phyloP scores from a whole-genome alignment of 768 basidiomycete species.

The Cubamyces sp. region DNA sequence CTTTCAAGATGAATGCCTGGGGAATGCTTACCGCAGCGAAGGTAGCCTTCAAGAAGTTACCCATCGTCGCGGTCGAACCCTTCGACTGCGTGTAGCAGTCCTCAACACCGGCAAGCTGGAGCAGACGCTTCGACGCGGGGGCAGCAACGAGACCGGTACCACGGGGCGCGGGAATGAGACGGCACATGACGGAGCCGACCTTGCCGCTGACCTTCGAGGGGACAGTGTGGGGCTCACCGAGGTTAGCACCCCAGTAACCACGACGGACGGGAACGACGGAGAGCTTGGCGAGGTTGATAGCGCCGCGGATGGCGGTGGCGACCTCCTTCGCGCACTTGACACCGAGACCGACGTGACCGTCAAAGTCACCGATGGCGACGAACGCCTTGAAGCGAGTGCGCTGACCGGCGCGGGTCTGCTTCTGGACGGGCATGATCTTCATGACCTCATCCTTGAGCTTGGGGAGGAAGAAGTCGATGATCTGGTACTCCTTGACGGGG shows the following conservation, averaged over 20 bases:
- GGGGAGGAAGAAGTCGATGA: conserved; percentile 99
- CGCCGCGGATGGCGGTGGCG: conserved; percentile 98
- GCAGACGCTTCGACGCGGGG: conserved; percentile 93
- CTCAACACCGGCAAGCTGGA: conserved; percentile 97
- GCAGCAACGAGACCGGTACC: conserved; percentile 99
- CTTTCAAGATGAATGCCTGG: neutral
- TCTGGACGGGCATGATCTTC: conserved; percentile 99
- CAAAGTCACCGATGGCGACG: conserved; percentile 98
- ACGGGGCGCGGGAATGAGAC: conserved; percentile 96
- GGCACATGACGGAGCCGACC: conserved; percentile 99
- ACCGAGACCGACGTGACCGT: conserved; percentile 98
- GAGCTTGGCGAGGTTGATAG: conserved; percentile 98
- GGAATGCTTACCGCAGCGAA: conserved; percentile 71
- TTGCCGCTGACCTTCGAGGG: conserved; percentile 99
- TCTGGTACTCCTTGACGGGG: conserved; percentile 99
- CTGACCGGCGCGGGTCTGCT: conserved; percentile 99
- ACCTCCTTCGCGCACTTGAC: conserved; percentile 99
- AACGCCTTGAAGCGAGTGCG: conserved; percentile 99
- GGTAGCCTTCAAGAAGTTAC: conserved; percentile 98
- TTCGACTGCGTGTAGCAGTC: conserved; percentile 98
- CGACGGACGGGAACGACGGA: conserved; percentile 97
- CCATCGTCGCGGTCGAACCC: conserved; percentile 98
- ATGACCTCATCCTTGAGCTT: conserved; percentile 99
- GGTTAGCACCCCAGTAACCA: conserved; percentile 99
- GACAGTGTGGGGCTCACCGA: conserved; percentile 98